phyloP scores from a whole-genome alignment of 345 rosid species.

The Citrus glauca region DNA sequence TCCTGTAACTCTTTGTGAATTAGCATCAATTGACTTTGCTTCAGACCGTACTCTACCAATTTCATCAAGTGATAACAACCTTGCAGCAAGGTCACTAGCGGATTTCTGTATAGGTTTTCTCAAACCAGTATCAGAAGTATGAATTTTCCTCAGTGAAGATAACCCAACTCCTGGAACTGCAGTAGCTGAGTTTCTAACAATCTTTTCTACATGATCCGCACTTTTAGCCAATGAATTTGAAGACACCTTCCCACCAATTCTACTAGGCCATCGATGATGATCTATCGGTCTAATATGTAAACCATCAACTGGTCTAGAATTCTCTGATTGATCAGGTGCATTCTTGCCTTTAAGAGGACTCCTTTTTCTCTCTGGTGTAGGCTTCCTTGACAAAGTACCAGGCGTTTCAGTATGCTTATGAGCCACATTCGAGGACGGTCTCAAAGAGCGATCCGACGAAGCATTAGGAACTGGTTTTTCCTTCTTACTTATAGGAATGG shows the following conservation, averaged over 20 bases:
- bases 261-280: constrained; percentile 94
- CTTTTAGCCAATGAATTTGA: constrained; percentile 48
- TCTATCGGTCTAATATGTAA: constrained; percentile 67
- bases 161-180: constrained; percentile 41
- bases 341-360: constrained; percentile 85
- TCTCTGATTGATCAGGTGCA: constrained; percentile 81
- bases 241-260: constrained; percentile 58
- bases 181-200: constrained; percentile 31
- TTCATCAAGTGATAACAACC: constrained; percentile 34
- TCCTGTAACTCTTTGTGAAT: constrained; percentile 29
- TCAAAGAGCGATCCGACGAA: constrained; percentile 68
- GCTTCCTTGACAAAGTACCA: constrained; percentile 45
- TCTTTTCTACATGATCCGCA: constrained; percentile 60
- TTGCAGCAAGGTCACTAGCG: constrained; percentile 48
- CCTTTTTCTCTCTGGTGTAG: constrained; percentile 75
- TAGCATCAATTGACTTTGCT: constrained; percentile 46
- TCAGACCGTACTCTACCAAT: constrained; percentile 38
- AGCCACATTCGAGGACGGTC: constrained; percentile 80
- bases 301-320: constrained; percentile 80
- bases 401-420: constrained; percentile 62
- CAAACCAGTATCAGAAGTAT: constrained; percentile 33
- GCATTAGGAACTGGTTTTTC: constrained; percentile 60
- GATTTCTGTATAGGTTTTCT: constrained; percentile 54
- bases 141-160: constrained; percentile 48
- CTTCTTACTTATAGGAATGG: constrained; percentile 79